phyloP scores from a whole-genome alignment of 2,329 filamentous ascomycete genomes.

The Ophiosphaerella herpotricha region DNA sequence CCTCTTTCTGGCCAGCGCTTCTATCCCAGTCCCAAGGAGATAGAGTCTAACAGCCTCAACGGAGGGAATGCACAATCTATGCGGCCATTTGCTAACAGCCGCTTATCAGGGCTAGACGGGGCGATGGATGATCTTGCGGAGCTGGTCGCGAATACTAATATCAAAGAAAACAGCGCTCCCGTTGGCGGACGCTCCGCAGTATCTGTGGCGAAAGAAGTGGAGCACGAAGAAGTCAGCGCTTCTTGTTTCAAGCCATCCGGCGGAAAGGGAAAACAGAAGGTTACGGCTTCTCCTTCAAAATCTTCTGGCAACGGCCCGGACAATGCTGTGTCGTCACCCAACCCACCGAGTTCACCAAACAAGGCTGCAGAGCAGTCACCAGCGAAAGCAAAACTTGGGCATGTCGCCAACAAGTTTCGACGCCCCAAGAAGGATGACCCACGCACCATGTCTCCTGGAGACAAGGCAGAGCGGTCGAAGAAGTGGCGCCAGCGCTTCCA shows the following conservation, averaged over 20 bases:
- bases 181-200: slow-evolving; percentile 8
- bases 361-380: slow-evolving; percentile 48
- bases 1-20: slow-evolving; percentile 31
- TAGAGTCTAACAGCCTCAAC: slow-evolving; percentile 10
- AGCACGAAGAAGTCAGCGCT: slow-evolving; percentile 26
- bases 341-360: slow-evolving; percentile 39
- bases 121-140: slow-evolving; percentile 46
- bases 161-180: slow-evolving; percentile 15
- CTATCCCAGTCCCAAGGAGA: slow-evolving; percentile 29
- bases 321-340: slow-evolving; percentile 27
- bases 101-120: slow-evolving; percentile 43
- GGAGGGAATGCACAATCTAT: slow-evolving; percentile 9
- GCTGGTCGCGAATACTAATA: slow-evolving; percentile 25
- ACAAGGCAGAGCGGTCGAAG: slow-evolving; percentile 41
- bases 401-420: slow-evolving; percentile 51
- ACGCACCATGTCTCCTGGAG: slow-evolving; percentile 42
- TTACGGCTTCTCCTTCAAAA: slow-evolving; percentile 29
- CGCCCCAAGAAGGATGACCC: slow-evolving; percentile 46
- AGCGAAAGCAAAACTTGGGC: slow-evolving; percentile 53
- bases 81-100: slow-evolving; percentile 30
- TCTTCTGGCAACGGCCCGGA: slow-evolving; percentile 14
- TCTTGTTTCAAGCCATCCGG: slow-evolving; percentile 39
- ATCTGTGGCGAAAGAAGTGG: slow-evolving; percentile 1
- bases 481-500: slow-evolving; percentile 45
- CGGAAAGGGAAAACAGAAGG: slow-evolving; percentile 40